phyloP scores from a whole-genome alignment of 768 basidiomycete genomes.

The Tulasnella calospora region DNA sequence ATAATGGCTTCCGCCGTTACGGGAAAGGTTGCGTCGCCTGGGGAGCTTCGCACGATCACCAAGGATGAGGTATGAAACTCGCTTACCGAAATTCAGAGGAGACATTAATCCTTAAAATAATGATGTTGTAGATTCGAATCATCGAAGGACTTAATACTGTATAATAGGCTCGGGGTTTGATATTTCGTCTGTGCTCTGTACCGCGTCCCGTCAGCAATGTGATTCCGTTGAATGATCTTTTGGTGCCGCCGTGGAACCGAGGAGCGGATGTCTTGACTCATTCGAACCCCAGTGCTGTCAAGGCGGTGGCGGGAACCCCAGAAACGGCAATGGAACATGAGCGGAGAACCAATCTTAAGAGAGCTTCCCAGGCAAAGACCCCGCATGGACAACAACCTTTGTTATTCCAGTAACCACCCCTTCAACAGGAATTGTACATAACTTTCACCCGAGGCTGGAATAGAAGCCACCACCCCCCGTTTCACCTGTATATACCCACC shows the following conservation, averaged over 20 bases:
- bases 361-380: neutral
- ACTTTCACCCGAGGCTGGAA: neutral
- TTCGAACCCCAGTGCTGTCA: neutral
- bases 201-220: neutral
- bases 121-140: neutral
- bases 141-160: constrained; percentile 1
- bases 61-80: constrained; percentile 57
- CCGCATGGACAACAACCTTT: neutral
- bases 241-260: neutral
- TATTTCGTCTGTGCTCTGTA: neutral
- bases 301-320: neutral
- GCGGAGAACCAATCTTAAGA: neutral
- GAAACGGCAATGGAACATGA: neutral
- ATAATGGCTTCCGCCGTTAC: constrained; percentile 54
- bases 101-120: too few species aligned
- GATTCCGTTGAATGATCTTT: neutral
- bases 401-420: neutral
- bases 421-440: neutral
- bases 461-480: neutral
- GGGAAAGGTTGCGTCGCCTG: constrained; percentile 62
- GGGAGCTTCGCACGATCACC: constrained; percentile 71
- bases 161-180: neutral
- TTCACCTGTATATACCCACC: neutral
- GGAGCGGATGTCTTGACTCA: neutral
- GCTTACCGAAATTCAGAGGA: neutral